Base-by-base conservation (phyloP, 139 green algal genomes). In the Limnomonas spitsbergensis region DNA sequence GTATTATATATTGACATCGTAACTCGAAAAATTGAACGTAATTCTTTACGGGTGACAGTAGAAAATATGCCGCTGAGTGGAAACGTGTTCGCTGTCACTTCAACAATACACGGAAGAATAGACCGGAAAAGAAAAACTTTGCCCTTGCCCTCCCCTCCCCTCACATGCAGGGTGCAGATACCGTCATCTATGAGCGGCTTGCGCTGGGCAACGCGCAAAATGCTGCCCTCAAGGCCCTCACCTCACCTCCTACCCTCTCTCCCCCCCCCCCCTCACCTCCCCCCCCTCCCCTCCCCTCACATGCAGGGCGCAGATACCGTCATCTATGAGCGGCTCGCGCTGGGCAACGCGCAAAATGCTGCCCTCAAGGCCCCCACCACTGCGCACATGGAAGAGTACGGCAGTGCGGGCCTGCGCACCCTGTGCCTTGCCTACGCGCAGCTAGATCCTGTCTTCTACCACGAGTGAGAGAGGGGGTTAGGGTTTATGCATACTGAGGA, bases 381-480 rank as follows among this genome's bases (percentile, higher is more conserved):
- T 1, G 31, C 52, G 29, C 85, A 92, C 80, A 90, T 97, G 87
- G 90, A 94, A 83, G 88, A 94, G 74, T 98, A 91, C 74, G 93
- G 91, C 36, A 79, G 75, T 0, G 89, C 90, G 2, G 94, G 94
- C 20, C 84, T 98, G 79, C 89, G 94, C 75, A 98, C 94, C 6
- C 87, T 98, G 66, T 95, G 90, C 85, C 81, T 95, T 4, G 75
- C 87, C 40, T 92, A 91, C 73, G 54, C 42, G 0, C 79, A 89
- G 82, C 73, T 91, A 14, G 86, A 89, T 53, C 66, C 73, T 24
- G 80, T 14, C 77, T 1, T 80, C 69, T 61, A 61, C 47, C 14
- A 61, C 47, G 47, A 61, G 47, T 61, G 47, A 61, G 47, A 29
- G 14, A 61, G n/a, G n/a, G n/a, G n/a, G n/a, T n/a, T n/a, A n/a